Evolutionary conservation across 2,329 filamentous ascomycete genomes (phyloP).

Genomic region (Orbilia quercus): DNA sequence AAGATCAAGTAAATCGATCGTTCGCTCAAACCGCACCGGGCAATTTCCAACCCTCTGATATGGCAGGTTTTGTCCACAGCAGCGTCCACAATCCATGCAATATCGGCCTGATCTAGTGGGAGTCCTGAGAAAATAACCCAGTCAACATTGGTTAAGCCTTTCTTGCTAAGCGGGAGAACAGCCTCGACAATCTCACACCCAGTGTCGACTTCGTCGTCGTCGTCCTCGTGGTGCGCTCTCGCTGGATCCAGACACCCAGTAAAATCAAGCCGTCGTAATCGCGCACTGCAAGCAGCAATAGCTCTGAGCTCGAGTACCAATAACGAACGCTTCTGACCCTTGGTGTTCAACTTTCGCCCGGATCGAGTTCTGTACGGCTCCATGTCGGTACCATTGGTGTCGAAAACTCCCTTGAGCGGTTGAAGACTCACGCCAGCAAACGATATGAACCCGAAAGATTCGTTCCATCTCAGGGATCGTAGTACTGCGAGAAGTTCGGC

Average conservation of each 20-base stretch:
- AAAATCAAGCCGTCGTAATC: conserved; percentile 74
- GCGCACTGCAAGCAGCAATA: conserved; percentile 73
- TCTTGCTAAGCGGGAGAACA: conserved; percentile 74
- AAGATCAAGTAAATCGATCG: conserved; percentile 72
- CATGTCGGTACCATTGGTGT: conserved; percentile 72
- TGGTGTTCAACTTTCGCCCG: conserved; percentile 67
- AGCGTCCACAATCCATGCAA: conserved; percentile 74
- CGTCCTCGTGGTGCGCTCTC: conserved; percentile 65
- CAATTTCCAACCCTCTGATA: conserved; percentile 75
- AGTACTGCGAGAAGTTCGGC: conserved; percentile 77
- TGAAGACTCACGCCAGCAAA: conserved; percentile 75
- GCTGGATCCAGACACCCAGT: conserved; percentile 70
- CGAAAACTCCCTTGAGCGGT: conserved; percentile 71
- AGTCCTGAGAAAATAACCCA: conserved; percentile 78
- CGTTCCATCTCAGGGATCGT: conserved; percentile 76
- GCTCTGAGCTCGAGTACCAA: conserved; percentile 76
- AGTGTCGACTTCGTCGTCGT: conserved; percentile 68
- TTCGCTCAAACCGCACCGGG: conserved; percentile 72
- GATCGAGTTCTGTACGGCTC: conserved; percentile 72
- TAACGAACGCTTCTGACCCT: conserved; percentile 65
- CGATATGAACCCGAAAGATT: conserved; percentile 75
- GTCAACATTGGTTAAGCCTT: conserved; percentile 75
- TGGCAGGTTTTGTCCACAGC: conserved; percentile 74
- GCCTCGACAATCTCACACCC: conserved; percentile 78
- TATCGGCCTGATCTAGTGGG: conserved; percentile 75